phyloP scores from a whole-genome alignment of 768 basidiomycete species.

The Pleurotus tuber-regium region DNA sequence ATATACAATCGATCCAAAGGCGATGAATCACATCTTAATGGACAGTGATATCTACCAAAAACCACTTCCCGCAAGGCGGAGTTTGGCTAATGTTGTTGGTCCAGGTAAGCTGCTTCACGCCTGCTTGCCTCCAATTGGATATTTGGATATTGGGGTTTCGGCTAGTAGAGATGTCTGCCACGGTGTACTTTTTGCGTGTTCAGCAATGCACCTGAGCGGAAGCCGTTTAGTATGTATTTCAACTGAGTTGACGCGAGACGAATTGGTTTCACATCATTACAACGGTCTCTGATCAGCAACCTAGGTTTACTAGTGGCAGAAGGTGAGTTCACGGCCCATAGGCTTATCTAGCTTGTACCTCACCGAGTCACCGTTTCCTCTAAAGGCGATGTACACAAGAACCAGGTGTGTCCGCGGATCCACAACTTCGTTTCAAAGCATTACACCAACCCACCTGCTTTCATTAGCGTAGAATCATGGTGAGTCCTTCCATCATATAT shows the following conservation, averaged over 20 bases:
- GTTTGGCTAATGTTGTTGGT: constrained; percentile 42
- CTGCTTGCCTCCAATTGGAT: not conserved
- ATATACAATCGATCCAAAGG: constrained; percentile 59
- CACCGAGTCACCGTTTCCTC: too few relatives aligned
- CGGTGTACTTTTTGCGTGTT: not conserved
- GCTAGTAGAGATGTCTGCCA: too few relatives aligned
- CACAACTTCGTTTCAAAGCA: not conserved
- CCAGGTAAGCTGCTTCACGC: constrained; percentile 23
- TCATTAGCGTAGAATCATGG: constrained; percentile 43
- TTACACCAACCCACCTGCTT: not conserved
- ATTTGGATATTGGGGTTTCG: constrained; percentile 24
- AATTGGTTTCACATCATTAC: not conserved
- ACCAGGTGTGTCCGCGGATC: not conserved
- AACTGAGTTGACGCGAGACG: not conserved
- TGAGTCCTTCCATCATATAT: constrained; percentile 12
- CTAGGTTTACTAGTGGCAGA: constrained; percentile 6
- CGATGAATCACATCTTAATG: constrained; percentile 61
- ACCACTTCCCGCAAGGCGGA: constrained; percentile 35
- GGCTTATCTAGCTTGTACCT: too few relatives aligned
- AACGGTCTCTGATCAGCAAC: not conserved
- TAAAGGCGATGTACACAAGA: constrained; percentile 8
- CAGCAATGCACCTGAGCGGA: not conserved
- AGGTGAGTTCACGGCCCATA: too few relatives aligned
- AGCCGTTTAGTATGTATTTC: not conserved
- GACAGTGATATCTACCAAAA: constrained; percentile 58